phyloP scores from a whole-genome alignment of 768 basidiomycete species.

The Strobilomyces dryophilus region DNA sequence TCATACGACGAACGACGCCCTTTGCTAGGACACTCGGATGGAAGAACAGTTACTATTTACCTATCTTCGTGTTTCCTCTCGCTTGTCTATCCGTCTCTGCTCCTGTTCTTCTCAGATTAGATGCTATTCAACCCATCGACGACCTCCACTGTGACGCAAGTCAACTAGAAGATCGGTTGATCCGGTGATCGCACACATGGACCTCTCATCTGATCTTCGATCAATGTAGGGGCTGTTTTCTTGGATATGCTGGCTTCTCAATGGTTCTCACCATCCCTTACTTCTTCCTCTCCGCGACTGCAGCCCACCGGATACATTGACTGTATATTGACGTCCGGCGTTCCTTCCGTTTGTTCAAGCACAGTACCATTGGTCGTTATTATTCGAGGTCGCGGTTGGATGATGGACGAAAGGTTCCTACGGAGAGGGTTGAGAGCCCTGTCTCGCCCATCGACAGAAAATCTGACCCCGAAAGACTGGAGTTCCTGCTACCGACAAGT shows the following conservation, averaged over 20 bases:
- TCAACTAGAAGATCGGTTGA: conserved; percentile 49
- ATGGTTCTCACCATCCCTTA: conserved; percentile 50
- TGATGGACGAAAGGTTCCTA: background rate
- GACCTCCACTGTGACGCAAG: conserved; percentile 58
- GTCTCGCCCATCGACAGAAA: conserved; percentile 20
- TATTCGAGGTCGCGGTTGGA: background rate
- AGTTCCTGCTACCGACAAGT: background rate
- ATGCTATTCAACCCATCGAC: conserved; percentile 44
- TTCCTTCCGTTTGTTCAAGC: background rate
- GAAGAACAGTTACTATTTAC: conserved; percentile 41
- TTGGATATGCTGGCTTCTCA: conserved; percentile 59
- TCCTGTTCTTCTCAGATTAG: conserved; percentile 38
- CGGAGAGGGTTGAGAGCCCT: conserved; percentile 14
- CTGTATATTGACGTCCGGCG: conserved; percentile 22
- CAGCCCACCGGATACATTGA: conserved; percentile 14
- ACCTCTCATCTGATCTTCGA: conserved; percentile 1
- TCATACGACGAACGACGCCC: background rate
- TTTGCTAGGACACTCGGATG: conserved; percentile 44
- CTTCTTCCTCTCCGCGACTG: conserved; percentile 39
- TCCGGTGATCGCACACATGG: background rate
- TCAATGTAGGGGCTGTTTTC: conserved; percentile 51
- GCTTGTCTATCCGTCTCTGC: conserved; percentile 41
- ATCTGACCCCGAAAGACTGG: conserved; percentile 3
- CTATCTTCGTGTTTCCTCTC: conserved; percentile 47
- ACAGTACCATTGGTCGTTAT: background rate